A percentile compares a stretch with the other conserved stretches of the same genome.
Conservation (phyloP, 2,329 filamentous ascomycete genomes). For the Berkeleyomyces basicola region DNA sequence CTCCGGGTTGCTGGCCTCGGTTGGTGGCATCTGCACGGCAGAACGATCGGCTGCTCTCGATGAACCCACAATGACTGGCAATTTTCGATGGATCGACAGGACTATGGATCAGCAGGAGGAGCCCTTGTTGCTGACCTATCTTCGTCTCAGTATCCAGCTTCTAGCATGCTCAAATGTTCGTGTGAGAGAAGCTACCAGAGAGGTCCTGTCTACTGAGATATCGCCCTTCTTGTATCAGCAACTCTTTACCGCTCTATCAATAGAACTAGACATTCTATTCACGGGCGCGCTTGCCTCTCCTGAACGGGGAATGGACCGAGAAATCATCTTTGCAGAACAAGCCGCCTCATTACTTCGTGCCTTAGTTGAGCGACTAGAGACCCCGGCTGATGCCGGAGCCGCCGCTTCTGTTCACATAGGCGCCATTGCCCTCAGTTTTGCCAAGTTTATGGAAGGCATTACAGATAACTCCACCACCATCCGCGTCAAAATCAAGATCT, state of each 20-base stretch:
- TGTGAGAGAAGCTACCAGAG: constrained; percentile 49
- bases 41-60: constrained; percentile 40
- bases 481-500: constrained; percentile 52
- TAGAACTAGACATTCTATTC: constrained; percentile 46
- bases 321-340: constrained; percentile 51
- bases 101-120: constrained; percentile 44
- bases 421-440: constrained; percentile 46
- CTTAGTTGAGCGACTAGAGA: constrained; percentile 47
- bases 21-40: constrained; percentile 49
- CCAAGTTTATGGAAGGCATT: constrained; percentile 46
- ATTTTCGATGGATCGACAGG: constrained; percentile 47
- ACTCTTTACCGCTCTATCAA: constrained; percentile 47
- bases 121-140: constrained; percentile 40
- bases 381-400: constrained; percentile 43
- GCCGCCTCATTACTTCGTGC: constrained; percentile 45
- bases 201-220: constrained; percentile 49
- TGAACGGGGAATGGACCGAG: constrained; percentile 38
- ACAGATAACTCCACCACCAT: constrained; percentile 38
- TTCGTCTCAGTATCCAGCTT: constrained; percentile 47
- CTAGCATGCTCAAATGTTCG: constrained; percentile 46
- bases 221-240: constrained; percentile 44
- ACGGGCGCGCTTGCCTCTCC: constrained; percentile 23
- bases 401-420: constrained; percentile 49
- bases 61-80: constrained; percentile 36
- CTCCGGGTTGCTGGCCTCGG: constrained; percentile 49